Base-by-base conservation (phyloP, 371 early-diverging fungal genomes). In the Syncephalis plumigaleata region DNA sequence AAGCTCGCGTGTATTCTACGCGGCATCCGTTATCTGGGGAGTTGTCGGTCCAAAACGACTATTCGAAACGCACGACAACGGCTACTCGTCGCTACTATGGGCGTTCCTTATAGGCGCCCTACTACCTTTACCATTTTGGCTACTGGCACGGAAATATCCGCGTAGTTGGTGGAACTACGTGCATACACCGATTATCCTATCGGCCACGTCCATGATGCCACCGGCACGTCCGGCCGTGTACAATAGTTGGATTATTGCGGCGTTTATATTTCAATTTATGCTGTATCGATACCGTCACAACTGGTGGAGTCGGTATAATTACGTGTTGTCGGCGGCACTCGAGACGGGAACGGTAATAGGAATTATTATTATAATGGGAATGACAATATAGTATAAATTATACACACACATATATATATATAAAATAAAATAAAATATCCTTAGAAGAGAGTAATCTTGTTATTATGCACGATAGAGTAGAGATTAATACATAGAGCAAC, bases 11-110 rank as follows among this genome's bases (percentile, higher is more conserved):
- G 47, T 58, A 15, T 64, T 68, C 39, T 55, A 63, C 42, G 57
- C 60, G 13, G 60, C 64, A 1, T 58, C 64, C 4, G 59, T 67
- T 31, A 57, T 65, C 24, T 83, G 79, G 84, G 84, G 84, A 43
- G 70, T 78, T 2, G 68, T 87, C n/a, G 84, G 84, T 9, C 84
- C 87, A 9, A 45, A 59, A 17, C 67, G 61, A 44, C 75, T 80
- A 73, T 79, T 82, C 55, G 73, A 82, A 7, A 60, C 68, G 1
- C 61, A 4, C 9, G 68, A 74, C 5, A 31, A 31, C 31, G 7
- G 54, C 63, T 86, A 86, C 63, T 69, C 72, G 48, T 58, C 71
- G 1, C 50, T 71, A 18, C 53, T 70, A 26, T 73, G 64, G 51
- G 56, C 66, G 50, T 74, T 76, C 53, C 44, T 73, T 15, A 49